Conservation (phyloP, 768 basidiomycete genomes). For the Aureoboletus auriporus region DNA sequence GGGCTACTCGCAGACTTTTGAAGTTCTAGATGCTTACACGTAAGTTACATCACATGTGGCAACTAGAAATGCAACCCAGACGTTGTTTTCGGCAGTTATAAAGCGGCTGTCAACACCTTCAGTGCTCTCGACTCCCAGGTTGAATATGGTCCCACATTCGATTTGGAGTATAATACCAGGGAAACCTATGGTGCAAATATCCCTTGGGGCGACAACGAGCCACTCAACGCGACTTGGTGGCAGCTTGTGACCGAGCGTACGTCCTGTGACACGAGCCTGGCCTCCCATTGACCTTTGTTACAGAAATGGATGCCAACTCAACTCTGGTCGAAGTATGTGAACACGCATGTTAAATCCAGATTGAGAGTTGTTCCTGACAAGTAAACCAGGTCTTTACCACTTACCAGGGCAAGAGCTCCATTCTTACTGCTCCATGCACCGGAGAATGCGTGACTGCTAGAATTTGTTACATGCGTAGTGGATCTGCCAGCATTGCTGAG, state of each 20-base stretch:
- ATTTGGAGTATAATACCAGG: constrained; percentile 65
- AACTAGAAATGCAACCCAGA: neutral
- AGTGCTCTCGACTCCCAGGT: constrained; percentile 54
- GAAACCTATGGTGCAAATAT: constrained; percentile 55
- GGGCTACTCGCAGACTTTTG: constrained; percentile 55
- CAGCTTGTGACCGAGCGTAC: constrained; percentile 71
- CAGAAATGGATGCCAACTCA: constrained; percentile 57
- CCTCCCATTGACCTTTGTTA: neutral
- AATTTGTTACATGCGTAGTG: constrained; percentile 76
- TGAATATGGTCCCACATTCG: constrained; percentile 56
- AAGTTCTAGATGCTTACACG: constrained; percentile 76
- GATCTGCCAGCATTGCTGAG: constrained; percentile 55
- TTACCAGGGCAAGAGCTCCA: constrained; percentile 68
- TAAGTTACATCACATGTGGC: constrained; percentile 30
- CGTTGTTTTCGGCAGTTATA: constrained; percentile 45
- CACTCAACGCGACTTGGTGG: constrained; percentile 83
- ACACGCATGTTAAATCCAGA: neutral
- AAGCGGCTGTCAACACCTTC: constrained; percentile 56
- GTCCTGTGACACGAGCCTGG: constrained; percentile 14
- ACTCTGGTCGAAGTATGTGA: constrained; percentile 53
- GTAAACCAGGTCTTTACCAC: constrained; percentile 54
- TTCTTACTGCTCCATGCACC: constrained; percentile 51
- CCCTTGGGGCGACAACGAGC: constrained; percentile 59
- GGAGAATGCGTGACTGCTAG: constrained; percentile 61
- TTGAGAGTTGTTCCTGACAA: constrained; percentile 2